Percentiles rank a stretch among this genome's conserved stretches.
Conservation (phyloP, 305 asterid species). For the Fraxinus floribunda region DNA sequence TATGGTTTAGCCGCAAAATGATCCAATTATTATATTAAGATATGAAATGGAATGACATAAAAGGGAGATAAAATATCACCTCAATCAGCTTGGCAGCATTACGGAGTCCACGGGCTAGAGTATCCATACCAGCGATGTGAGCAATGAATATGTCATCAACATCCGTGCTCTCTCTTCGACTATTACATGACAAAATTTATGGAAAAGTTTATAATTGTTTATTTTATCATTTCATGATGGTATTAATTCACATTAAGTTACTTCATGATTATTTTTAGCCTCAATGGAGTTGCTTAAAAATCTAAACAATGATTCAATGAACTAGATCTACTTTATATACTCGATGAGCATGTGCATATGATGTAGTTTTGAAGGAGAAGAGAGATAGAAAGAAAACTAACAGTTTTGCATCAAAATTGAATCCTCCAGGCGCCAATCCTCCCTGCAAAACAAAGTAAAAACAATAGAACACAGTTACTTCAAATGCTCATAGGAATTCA, state of each 20-base stretch:
- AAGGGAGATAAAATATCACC: constrained; percentile 34
- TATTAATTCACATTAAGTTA: not conserved
- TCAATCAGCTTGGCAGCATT: constrained; percentile 82
- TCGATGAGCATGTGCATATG: not conserved
- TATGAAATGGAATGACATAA: not conserved
- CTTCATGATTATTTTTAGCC: not conserved
- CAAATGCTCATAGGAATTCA: not conserved
- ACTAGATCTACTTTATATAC: not conserved
- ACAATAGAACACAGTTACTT: not conserved
- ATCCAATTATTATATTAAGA: too few relatives aligned
- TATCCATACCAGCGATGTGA: constrained; percentile 98
- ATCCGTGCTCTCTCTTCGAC: constrained; percentile 98
- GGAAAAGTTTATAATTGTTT: not conserved
- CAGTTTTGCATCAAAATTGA: constrained; percentile 96
- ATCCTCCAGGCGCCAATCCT: constrained; percentile 96
- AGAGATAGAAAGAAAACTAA: constrained; percentile 30
- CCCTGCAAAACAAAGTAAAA: constrained; percentile 50
- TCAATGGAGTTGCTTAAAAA: not conserved
- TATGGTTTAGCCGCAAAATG: not conserved
- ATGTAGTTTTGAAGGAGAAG: not conserved
- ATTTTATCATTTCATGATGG: not conserved
- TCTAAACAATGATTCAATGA: not conserved
- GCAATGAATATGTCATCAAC: constrained; percentile 88
- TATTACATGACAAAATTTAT: constrained; percentile 14
- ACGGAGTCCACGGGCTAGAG: constrained; percentile 91